Evolutionary conservation across 2,329 filamentous ascomycete genomes (phyloP).

Genomic region (Albifimbria verrucaria): DNA sequence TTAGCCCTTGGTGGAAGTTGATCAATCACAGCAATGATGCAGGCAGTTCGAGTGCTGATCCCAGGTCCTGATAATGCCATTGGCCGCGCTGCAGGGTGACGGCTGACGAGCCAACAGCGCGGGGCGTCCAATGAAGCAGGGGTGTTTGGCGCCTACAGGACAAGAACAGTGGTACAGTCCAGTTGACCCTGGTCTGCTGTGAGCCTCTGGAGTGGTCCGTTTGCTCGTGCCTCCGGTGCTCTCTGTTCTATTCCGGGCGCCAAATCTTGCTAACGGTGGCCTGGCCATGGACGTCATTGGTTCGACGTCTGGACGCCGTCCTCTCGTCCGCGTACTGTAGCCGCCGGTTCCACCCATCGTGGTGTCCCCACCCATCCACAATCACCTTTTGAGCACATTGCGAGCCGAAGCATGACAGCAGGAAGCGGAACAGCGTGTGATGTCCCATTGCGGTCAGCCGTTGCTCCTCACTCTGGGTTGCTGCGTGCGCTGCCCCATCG

Average conservation of each 20-base stretch:
- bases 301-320: neutral
- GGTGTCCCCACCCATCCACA: neutral
- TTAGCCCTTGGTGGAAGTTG: neutral
- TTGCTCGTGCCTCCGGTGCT: neutral
- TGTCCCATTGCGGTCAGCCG: neutral
- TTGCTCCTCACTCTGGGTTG: neutral
- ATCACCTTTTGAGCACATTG: neutral
- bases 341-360: neutral
- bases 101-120: conserved; percentile 10
- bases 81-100: conserved; percentile 20
- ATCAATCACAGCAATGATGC: neutral
- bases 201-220: neutral
- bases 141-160: conserved; percentile 19
- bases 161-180: neutral
- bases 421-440: neutral
- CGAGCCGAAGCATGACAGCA: neutral
- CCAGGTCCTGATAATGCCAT: conserved; percentile 8
- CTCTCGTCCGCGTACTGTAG: neutral
- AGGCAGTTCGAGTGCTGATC: neutral
- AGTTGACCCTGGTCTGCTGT: neutral
- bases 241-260: neutral
- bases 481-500: too few relatives aligned
- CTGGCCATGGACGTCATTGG: too few relatives aligned
- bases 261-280: too few relatives aligned
- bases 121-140: conserved; percentile 18